phyloP scores from a whole-genome alignment of 176 grass and related monocot species.

The Triticum urartu region DNA sequence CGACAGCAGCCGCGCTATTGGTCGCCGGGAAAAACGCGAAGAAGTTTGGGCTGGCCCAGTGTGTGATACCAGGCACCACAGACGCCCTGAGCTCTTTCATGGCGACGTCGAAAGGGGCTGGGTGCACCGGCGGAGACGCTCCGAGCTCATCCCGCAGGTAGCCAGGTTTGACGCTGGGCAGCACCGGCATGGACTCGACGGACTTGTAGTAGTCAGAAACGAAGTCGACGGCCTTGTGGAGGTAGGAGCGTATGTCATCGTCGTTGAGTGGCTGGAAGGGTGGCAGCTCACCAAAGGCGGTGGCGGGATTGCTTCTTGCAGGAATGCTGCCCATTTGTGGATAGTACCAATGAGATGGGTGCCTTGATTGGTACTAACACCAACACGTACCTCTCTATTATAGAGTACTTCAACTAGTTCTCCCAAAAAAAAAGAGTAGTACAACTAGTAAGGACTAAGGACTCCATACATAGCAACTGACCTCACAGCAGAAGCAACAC shows the following conservation, averaged over 20 bases:
- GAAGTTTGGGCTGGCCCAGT: slow-evolving; percentile 13
- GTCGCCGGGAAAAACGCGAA: neutral
- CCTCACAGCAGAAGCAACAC: too few species aligned
- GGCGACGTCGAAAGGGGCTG: neutral
- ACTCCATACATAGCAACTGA: too few species aligned
- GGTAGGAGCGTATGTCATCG: neutral
- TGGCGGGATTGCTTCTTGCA: too few species aligned
- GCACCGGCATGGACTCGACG: slow-evolving; percentile 11
- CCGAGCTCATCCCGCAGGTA: slow-evolving; percentile 7
- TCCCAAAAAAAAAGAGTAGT: too few species aligned
- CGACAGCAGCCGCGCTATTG: neutral
- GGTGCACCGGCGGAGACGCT: neutral
- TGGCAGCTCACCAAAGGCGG: neutral
- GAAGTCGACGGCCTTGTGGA: slow-evolving; percentile 14
- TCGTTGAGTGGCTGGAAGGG: neutral
- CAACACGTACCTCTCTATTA: too few species aligned
- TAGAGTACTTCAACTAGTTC: too few species aligned
- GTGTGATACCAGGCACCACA: neutral
- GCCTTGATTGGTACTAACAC: too few species aligned
- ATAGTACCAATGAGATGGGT: too few species aligned
- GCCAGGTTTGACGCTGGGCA: neutral
- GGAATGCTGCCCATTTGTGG: too few species aligned
- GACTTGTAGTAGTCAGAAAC: neutral
- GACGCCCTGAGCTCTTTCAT: slow-evolving; percentile 11
- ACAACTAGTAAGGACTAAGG: too few species aligned